Percentiles rank a stretch among this genome's conserved stretches.
phyloP scores from a whole-genome alignment of 176 grass and related monocot genomes.

The Hyparrhenia diplandra region DNA sequence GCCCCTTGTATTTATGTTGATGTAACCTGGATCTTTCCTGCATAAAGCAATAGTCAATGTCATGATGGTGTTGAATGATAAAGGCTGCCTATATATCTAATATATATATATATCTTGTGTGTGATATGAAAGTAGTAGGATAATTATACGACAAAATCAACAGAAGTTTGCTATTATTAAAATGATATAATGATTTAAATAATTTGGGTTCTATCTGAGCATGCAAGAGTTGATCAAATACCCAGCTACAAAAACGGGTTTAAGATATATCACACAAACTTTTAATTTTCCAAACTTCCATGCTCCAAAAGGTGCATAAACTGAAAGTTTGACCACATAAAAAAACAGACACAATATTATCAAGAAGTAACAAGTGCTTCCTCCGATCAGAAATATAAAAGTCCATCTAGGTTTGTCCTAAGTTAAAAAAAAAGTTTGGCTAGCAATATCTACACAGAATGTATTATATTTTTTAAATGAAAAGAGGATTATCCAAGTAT shows the following conservation, averaged over 20 bases:
- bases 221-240: slow-evolving; percentile 3
- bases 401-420: background rate
- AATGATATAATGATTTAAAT: background rate
- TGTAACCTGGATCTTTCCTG: slow-evolving; percentile 99
- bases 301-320: background rate
- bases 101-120: slow-evolving; percentile 4
- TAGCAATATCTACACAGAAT: background rate
- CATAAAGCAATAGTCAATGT: slow-evolving; percentile 32
- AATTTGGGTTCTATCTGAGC: background rate
- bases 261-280: background rate
- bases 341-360: background rate
- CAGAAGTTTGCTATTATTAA: background rate
- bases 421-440: background rate
- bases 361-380: background rate
- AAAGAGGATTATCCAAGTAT: background rate
- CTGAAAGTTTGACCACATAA: background rate
- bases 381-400: background rate
- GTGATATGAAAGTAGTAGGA: background rate
- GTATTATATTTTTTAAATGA: background rate
- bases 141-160: background rate
- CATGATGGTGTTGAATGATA: slow-evolving; percentile 8
- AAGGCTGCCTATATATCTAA: slow-evolving; percentile 11
- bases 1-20: slow-evolving; percentile 58
- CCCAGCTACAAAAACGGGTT: background rate
- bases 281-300: background rate